Evolutionary conservation across 2,329 filamentous ascomycete genomes (phyloP), one percentile per base, ranked within the genome.

Genomic region (Pyricularia pennisetigena): DNA sequence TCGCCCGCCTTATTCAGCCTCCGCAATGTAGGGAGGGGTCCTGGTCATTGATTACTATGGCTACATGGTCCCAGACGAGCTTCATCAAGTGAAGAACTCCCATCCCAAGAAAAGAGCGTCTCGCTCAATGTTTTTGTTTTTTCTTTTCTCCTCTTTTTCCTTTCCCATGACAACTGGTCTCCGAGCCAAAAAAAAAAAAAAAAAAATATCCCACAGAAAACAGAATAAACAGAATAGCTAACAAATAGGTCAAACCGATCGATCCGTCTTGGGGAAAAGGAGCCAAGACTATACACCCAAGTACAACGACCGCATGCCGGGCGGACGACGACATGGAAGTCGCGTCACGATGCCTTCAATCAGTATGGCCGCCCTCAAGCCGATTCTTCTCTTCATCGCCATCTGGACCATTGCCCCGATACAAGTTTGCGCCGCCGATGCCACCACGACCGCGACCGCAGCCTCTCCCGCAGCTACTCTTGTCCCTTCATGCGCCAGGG

Each of bases 401-500:
- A 68, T 76, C 72, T 77, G 75, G 73, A 74, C 78, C 70, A 73
- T 77, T 10, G 30, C 29, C 20, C 54, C 57, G 69, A 69, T 74
- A 62, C 72, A 74, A 29, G 32, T 68, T 23, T n/a, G 26, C 24
- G 59, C 68, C 8, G 20, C 57, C n/a, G 32, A 66, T 10, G 41
- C 69, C n/a, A 20, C 54, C 61, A 66, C 69, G 28, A 71, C 72
- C 71, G 69, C 72, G 65, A 72, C 72, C 57, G 72, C 73, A 61
- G 74, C 74, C 41, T 65, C 72, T 54, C 72, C 74, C 61, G 74
- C 73, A 32, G 66, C 73, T 67, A 73, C 74, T 59, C 73, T 80
- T 67, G 76, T 89, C n/a, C 87, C 88, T 7, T 70, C 76, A 16
- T 92, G 89, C 74, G 88, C 88, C 4, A 78, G 81, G 70, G 72